Base-by-base conservation (phyloP, 148 eudicot species). In the Chenopodium formosanum region DNA sequence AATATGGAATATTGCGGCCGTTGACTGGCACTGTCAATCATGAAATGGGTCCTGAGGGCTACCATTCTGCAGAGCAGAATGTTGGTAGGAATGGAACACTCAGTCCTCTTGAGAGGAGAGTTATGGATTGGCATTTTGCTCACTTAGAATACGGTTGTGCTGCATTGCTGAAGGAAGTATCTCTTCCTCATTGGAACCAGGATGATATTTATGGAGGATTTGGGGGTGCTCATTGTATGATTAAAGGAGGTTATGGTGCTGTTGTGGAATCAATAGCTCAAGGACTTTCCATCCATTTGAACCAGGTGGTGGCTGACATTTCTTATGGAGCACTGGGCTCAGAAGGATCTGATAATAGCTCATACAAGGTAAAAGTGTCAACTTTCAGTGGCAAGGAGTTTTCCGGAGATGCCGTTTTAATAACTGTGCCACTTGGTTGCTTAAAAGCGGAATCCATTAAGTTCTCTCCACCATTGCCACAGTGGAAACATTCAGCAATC, bases 151-250 rank as follows among this genome's bases (percentile, higher is more conserved):
- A 97, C 83, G 99, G 99, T 67, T 97, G 99, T 90, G 99, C 99
- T 67, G 93, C 99, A 73, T 79, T 87, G 88, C 93, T 97, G 31
- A 85, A 91, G 82, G 92, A 97, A 70, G 99, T 97, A 32, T 97
- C 98, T 75, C 99, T 97, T 80, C 98, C 98, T 69, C 86, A 94
- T 85, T 97, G 99, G 99, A 97, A 97, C 80, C 99, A 97, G 87
- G 99, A 97, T 87, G 99, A 97, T 88, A 84, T 89, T 48, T 97
- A 97, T 86, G 99, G 99, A 84, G 99, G 99, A 78, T 97, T 97
- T 88, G 99, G 99, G 58, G 99, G 99, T 40, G 98, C 99, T 70
- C 99, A 97, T 81, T 97, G 99, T 89, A 97, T 97, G 99, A 94
- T 97, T 62, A 97, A 94, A 93, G 99, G 99, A 81, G 99, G 98